Base-by-base conservation (phyloP, 306 rosid species). In the Acacia melanoxylon region DNA sequence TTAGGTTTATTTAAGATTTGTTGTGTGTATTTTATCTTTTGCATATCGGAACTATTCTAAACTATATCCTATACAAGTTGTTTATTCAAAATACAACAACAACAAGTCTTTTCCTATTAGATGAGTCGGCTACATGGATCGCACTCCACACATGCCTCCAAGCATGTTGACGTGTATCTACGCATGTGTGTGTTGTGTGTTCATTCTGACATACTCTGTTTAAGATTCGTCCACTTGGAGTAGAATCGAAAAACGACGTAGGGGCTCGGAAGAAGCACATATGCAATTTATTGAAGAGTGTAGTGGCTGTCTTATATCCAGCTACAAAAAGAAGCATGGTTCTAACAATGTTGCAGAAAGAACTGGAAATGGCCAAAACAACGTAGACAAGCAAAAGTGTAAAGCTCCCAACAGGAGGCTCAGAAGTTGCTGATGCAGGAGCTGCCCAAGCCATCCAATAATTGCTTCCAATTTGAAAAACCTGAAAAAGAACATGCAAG, bases 401-500 rank as follows among this genome's bases (percentile, higher is more conserved):
- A 76, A 86, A 77, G 72, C 70, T 81, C 65, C 74, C 83, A 72
- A 89, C 83, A 61, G 77, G 40, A 45, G 92, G 81, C 40, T 91
- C 85, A 16, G 46, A 54, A 8, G 88, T 92, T 73, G 58, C 75
- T 16, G 97, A 92, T 65, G 82, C 88, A 48, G 97, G 97, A 86
- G 90, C 86, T 67, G 91, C 97, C 93, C 88, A 88, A 52, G 98
- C 90, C 91, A 92, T 94, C 98, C 98, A 94, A 72, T 90, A 94
- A 85, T 89, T 94, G 89, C 97, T 91, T 61, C 87, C 92, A 63
- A 94, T 86, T 80, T 91, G 90, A 76, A 91, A 81, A 76, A 44
- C 20, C 42, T 89, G 86, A 66, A 86, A 89, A 49, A 94, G 86
- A 83, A 72, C 72, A 63, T 92, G 94, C 27, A 86, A 85, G 35